phyloP scores from a whole-genome alignment of 805 yeast genomes.

The Tetrapisispora nanseiensis region DNA sequence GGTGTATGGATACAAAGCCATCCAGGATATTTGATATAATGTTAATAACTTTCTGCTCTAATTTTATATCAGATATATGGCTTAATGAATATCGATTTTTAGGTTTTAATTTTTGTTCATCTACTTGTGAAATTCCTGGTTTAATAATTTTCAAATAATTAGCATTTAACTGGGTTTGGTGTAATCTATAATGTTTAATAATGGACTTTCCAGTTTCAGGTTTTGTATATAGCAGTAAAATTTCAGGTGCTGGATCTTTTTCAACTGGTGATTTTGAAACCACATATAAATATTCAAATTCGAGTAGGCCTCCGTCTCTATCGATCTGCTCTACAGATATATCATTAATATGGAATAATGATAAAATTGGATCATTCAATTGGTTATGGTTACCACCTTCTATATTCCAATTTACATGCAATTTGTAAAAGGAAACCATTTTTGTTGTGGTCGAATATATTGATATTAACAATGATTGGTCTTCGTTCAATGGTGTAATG shows the following conservation, averaged over 20 bases:
- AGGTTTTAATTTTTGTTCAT: not conserved
- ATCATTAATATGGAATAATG: constrained; percentile 19
- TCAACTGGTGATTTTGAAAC: constrained; percentile 23
- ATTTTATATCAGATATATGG: constrained; percentile 8
- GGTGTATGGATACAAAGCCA: constrained; percentile 19
- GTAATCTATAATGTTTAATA: constrained; percentile 20
- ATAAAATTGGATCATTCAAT: constrained; percentile 26
- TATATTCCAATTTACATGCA: constrained; percentile 27
- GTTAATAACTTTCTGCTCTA: constrained; percentile 13
- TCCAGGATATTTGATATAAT: constrained; percentile 23
- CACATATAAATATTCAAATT: constrained; percentile 18
- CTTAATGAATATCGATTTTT: constrained; percentile 11
- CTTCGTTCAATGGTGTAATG: constrained; percentile 27
- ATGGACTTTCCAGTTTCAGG: constrained; percentile 18
- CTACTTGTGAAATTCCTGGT: constrained; percentile 5
- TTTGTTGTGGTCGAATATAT: constrained; percentile 21
- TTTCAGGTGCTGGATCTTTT: constrained; percentile 22
- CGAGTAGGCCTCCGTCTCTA: constrained; percentile 16
- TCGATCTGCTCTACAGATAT: constrained; percentile 17
- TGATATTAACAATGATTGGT: constrained; percentile 24
- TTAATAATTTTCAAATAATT: constrained; percentile 14
- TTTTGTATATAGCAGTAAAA: constrained; percentile 19
- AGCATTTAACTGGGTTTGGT: constrained; percentile 13
- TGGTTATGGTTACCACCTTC: constrained; percentile 16
- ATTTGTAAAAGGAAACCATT: constrained; percentile 23